phyloP scores from a whole-genome alignment of 2,329 filamentous ascomycete species.

The Neurospora sp. region DNA sequence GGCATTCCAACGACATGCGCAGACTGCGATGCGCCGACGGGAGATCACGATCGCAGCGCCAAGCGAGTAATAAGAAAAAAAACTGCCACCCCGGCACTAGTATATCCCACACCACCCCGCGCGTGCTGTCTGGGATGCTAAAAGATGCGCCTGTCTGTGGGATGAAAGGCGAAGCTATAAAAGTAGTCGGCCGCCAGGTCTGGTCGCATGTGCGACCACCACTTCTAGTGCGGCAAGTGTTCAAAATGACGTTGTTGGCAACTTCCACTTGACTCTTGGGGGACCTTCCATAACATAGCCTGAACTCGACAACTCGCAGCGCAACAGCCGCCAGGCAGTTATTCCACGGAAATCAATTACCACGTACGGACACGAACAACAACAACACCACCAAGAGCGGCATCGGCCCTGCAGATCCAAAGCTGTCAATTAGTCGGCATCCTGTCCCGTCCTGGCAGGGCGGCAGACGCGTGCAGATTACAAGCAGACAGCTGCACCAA shows the following conservation, averaged over 20 bases:
- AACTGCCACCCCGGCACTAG: neutral
- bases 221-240: neutral
- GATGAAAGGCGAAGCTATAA: neutral
- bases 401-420: neutral
- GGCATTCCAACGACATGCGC: neutral
- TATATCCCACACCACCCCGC: neutral
- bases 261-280: neutral
- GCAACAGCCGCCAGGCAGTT: neutral
- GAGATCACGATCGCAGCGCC: neutral
- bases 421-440: neutral
- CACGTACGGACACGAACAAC: neutral
- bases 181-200: neutral
- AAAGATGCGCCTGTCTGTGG: neutral
- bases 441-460: neutral
- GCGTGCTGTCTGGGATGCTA: neutral
- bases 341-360: neutral
- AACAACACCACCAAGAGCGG: neutral
- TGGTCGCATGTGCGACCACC: neutral
- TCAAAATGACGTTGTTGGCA: neutral
- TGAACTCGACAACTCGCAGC: neutral
- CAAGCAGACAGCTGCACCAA: neutral
- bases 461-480: neutral
- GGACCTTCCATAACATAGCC: neutral
- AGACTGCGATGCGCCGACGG: neutral
- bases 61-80: neutral